Conservation (phyloP, 306 rosid genomes). For the Trifolium dubium region DNA sequence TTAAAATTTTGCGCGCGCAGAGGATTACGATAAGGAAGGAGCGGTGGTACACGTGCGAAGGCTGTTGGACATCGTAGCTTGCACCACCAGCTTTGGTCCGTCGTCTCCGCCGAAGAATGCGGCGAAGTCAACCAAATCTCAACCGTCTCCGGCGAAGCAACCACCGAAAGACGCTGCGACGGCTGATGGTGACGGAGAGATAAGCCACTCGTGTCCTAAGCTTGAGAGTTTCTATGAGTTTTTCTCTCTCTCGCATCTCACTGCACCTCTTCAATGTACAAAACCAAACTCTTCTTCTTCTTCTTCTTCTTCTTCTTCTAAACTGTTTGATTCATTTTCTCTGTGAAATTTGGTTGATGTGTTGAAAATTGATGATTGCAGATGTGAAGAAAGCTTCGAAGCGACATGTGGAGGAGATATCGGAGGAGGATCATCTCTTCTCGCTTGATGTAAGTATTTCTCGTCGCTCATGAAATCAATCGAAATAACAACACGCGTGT, state of each 20-base stretch:
- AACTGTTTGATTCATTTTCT: background rate
- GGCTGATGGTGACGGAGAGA: constrained; percentile 65
- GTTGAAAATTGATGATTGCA: constrained; percentile 42
- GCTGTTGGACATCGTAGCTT: constrained; percentile 79
- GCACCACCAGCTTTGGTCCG: constrained; percentile 83
- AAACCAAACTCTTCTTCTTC: background rate
- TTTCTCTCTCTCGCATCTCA: constrained; percentile 88
- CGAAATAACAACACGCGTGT: background rate
- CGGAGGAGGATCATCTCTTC: constrained; percentile 68
- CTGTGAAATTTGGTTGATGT: background rate
- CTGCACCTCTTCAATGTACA: constrained; percentile 86
- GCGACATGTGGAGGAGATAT: constrained; percentile 70
- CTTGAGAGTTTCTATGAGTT: constrained; percentile 92
- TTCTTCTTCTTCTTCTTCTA: constrained; percentile 1
- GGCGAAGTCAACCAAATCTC: constrained; percentile 52
- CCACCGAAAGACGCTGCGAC: constrained; percentile 49
- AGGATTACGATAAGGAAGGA: constrained; percentile 74
- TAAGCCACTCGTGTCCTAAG: constrained; percentile 76
- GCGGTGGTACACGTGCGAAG: constrained; percentile 86
- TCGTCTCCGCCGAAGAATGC: constrained; percentile 49
- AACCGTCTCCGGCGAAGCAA: constrained; percentile 39
- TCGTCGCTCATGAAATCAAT: background rate
- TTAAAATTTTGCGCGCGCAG: constrained; percentile 44
- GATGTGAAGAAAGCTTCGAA: constrained; percentile 70
- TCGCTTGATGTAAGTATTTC: constrained; percentile 71